Base-by-base conservation (phyloP, 2,329 filamentous ascomycete species). In the Talaromyces sp. region DNA sequence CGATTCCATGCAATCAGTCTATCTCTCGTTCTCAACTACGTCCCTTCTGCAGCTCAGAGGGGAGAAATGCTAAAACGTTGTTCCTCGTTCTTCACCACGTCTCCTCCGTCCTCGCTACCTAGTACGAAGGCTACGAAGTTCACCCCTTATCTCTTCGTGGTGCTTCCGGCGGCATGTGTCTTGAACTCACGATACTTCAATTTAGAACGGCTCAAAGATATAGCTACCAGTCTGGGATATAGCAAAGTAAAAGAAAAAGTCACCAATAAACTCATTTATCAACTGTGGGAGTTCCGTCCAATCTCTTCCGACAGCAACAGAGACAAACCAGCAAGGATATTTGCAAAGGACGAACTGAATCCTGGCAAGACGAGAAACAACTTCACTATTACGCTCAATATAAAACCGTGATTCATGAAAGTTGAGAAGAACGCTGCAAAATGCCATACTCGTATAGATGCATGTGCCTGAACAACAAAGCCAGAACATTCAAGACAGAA, bases 1-100 rank as follows among this genome's bases (percentile, higher is more conserved):
- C 81, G 80, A 23, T 98, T 98, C 73, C 91, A 99, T 73, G 85
- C 98, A 58, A 88, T 99, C 70, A 96, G 92, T 57, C 81, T 99
- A 25, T 96, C 92, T 8, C 80, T 99, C 60, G 95, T 99, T 5
- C 82, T 99, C 66, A 99, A 99, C 75, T 99, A 92, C 72, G 93
- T 98, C 2, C 91, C 93, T 0, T 88, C 93, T 68, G 84, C 92
- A 2, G 77, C 78, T 35, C 84, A 82, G 4, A 84, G 93, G 69
- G 95, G 95, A 1, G 85, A 90, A 63, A 99, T 99, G 95, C 83
- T 99, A 60, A 81, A 84, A 59, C 85, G 90, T 44, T 92, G 89
- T 37, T 81, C 88, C 14, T 77, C 84, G 21, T 96, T 96, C 71
- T 79, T 96, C 50, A 84, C 74, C 18, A 64, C 67, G 14, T 58